phyloP scores from a whole-genome alignment of 805 yeast species.

The Schwanniomyces sp. region DNA sequence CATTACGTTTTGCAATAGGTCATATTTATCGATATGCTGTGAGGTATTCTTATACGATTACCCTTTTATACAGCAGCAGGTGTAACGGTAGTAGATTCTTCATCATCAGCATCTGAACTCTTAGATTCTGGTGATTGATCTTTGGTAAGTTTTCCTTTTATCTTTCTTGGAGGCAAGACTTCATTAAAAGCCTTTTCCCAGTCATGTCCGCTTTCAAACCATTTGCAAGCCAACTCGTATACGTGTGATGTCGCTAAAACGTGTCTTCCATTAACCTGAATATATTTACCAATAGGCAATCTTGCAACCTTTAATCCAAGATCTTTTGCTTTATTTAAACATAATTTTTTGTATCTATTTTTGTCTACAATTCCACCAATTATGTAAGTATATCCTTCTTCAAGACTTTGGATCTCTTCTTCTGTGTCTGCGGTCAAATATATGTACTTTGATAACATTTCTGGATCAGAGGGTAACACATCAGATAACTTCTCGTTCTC shows the following conservation, averaged over 20 bases:
- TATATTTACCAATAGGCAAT: constrained; percentile 84
- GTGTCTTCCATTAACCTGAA: constrained; percentile 78
- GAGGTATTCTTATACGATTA: neutral
- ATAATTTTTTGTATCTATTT: constrained; percentile 79
- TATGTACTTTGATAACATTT: constrained; percentile 44
- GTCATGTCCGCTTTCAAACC: constrained; percentile 66
- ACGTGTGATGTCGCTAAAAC: constrained; percentile 95
- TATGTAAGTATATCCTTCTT: constrained; percentile 72
- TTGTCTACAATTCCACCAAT: constrained; percentile 97
- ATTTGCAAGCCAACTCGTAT: constrained; percentile 79
- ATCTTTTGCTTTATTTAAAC: constrained; percentile 76
- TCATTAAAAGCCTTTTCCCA: constrained; percentile 87
- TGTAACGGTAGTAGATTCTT: neutral
- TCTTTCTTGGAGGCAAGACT: constrained; percentile 83
- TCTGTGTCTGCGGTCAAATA: constrained; percentile 89
- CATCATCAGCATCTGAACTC: neutral
- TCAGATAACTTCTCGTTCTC: constrained; percentile 33
- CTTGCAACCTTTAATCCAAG: constrained; percentile 72
- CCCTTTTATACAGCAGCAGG: neutral
- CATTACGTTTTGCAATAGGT: no score
- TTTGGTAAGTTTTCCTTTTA: constrained; percentile 13
- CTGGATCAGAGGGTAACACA: constrained; percentile 22
- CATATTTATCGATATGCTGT: neutral
- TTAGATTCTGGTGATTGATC: neutral
- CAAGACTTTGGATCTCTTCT: constrained; percentile 60